Evolutionary conservation across 805 yeast genomes (phyloP), one percentile per base, ranked within the genome.

Genomic region (Schwanniomyces yamadae): DNA sequence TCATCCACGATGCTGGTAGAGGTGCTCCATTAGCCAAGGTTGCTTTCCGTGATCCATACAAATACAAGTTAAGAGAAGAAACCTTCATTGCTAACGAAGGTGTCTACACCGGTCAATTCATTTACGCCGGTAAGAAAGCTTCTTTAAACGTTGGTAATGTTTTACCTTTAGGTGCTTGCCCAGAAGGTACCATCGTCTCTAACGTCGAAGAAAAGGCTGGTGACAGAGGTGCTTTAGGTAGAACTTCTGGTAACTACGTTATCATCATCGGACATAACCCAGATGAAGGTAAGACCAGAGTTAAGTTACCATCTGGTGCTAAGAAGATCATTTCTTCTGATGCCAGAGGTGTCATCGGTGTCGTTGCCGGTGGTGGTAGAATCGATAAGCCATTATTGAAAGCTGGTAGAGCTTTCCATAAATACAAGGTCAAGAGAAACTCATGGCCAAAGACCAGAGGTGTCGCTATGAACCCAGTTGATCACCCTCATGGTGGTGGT

Each of bases 391-490:
- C 99, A 77, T 79, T 91, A 78, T 84, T 91, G 72, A 91, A 91
- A 86, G 99, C 99, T 69, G 98, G 98, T 79, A 89, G 95, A 81
- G 99, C 99, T 56, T 91, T 83, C 96, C 96, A 91, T 90, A 91
- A 91, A 81, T 90, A 84, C 91, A 90, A 76, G 78, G 95, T 90
- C 65, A 93, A 93, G 95, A 83, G 98, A 80, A 89, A 93, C 95
- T 88, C 96, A 56, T 93, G 98, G 98, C 99, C 99, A 78, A 90
- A 88, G 86, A 93, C 98, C 69, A 89, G 98, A 82, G 99, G 98
- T 91, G 98, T 91, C 71, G 99, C 99, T 73, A 91, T 93, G 99
- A 91, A 91, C 80, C 98, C 98, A 75, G 99, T 91, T 73, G 99
- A 91, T 74, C 99, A 91, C 82, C 99, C 99, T 73, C 99, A 91